These are phyloP conservation scores for Leccinum boreale DNA, from an alignment of 768 basidiomycete genomes.

Conservation along the genomic window DNA sequence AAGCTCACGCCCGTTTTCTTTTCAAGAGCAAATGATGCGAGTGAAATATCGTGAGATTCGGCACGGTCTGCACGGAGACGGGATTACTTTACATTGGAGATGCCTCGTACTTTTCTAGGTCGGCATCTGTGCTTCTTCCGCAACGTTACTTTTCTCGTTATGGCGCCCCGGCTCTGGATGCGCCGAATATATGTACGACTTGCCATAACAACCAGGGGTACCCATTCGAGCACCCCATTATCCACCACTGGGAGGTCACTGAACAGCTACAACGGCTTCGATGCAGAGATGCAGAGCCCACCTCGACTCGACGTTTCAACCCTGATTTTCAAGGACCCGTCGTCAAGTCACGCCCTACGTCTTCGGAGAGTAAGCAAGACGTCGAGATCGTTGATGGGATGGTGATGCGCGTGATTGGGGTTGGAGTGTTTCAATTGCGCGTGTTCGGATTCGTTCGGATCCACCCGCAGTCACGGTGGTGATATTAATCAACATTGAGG, in stretches of 20 bases:
- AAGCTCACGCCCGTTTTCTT: not conserved
- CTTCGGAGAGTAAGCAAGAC: slow-evolving; percentile 1
- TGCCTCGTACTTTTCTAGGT: not conserved
- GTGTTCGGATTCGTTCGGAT: not conserved
- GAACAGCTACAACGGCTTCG: not conserved
- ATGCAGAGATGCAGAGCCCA: not conserved
- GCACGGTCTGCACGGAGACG: not conserved
- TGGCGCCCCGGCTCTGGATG: not conserved
- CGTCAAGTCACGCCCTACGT: not conserved
- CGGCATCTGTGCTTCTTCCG: not conserved
- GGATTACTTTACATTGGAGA: not conserved
- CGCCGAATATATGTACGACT: not conserved
- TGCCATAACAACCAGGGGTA: slow-evolving; percentile 17
- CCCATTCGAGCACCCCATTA: slow-evolving; percentile 1
- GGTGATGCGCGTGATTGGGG: not conserved
- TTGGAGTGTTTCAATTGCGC: slow-evolving; percentile 22
- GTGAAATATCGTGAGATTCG: not conserved
- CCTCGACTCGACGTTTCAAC: not conserved
- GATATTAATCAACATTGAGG: not conserved
- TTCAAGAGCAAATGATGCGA: not conserved
- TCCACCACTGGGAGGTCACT: not conserved
- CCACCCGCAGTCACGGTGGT: not conserved
- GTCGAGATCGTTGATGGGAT: not conserved
- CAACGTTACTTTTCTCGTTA: slow-evolving; percentile 4
- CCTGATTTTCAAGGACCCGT: not conserved